phyloP scores from a whole-genome alignment of 371 early-diverging fungal genomes.

The Saksenaea vasiformis region DNA sequence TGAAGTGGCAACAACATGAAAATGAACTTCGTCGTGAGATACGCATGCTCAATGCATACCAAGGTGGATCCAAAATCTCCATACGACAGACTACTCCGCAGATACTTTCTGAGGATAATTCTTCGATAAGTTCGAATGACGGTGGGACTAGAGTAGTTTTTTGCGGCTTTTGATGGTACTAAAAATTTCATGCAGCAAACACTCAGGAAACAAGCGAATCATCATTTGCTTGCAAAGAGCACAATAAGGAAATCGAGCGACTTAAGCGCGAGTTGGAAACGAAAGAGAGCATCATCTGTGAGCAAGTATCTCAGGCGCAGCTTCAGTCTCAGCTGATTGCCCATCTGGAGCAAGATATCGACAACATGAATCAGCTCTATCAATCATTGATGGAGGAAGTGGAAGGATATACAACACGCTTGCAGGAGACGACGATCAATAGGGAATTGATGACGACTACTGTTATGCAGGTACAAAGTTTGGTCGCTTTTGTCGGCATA shows the following conservation, averaged over 20 bases:
- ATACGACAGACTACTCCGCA: conserved; percentile 1
- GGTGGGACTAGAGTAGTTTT: no score
- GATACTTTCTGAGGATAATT: conserved; percentile 3
- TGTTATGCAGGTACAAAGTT: conserved; percentile 30
- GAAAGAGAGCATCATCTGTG: not conserved
- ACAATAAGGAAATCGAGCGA: conserved; percentile 16
- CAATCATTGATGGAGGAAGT: conserved; percentile 71
- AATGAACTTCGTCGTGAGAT: conserved; percentile 15
- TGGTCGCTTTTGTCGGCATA: not conserved
- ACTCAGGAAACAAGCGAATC: not conserved
- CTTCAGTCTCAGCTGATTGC: conserved; percentile 24
- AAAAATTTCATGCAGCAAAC: no score
- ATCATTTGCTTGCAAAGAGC: not conserved
- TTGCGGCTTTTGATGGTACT: no score
- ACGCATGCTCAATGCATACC: conserved; percentile 10
- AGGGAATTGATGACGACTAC: conserved; percentile 51
- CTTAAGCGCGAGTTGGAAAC: conserved; percentile 36
- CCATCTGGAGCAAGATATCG: conserved; percentile 43
- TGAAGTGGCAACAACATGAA: conserved; percentile 26
- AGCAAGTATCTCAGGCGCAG: not conserved
- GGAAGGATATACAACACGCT: conserved; percentile 69
- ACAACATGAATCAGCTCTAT: conserved; percentile 58
- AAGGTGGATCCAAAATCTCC: not conserved
- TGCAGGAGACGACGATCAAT: conserved; percentile 68
- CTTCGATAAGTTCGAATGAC: no score